Evolutionary conservation across 768 basidiomycete species (phyloP), one percentile per base, ranked within the genome.

Genomic region (Kwoniella shandongensis): DNA sequence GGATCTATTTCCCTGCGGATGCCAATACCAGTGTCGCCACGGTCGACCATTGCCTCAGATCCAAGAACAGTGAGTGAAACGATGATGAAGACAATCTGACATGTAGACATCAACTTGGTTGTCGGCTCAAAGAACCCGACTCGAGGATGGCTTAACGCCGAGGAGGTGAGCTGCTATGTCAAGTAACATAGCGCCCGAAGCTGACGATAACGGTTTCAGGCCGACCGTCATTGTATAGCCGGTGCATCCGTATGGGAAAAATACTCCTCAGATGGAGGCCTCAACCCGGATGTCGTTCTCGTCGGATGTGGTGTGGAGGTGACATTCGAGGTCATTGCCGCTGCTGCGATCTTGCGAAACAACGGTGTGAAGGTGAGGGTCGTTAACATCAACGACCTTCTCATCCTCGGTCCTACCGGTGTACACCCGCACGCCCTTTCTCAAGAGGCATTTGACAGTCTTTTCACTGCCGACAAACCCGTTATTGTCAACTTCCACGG

Each of bases 231-330:
- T 78, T 93, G 91, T 70, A 81, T 89, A 46, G 88, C 89, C 11
- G 91, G 91, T 36, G 87, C 87, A 0, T 89, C 87, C 0, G 82
- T 90, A 38, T 94, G 91, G 91, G 84, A 86, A 65, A 86, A 88
- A 67, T 88, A 84, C 42, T 88, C 87, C 54, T 82, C 84, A 20
- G 87, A 89, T 51, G 82, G 83, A 2, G 90, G 79, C 12, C 51
- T 75, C 54, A 67, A 79, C 56, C 79, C 79, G 10, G 79, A 80
- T 52, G 76, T 80, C 54, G 88, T 91, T 44, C 81, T 94, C 20
- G 88, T 90, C 35, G 89, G 89, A 8, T 86, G 89, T 66, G 91
- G 91, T 60, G 77, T 88, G 25, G 91, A 92, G 75, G 82, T 89
- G 22, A 93, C 89, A 0, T 87, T 89, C 65, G 91, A 96, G 72